These are phyloP conservation scores for Auxenochlorella pyrenoidosa DNA, from an alignment of 139 green algal species.

Conservation along the genomic window DNA sequence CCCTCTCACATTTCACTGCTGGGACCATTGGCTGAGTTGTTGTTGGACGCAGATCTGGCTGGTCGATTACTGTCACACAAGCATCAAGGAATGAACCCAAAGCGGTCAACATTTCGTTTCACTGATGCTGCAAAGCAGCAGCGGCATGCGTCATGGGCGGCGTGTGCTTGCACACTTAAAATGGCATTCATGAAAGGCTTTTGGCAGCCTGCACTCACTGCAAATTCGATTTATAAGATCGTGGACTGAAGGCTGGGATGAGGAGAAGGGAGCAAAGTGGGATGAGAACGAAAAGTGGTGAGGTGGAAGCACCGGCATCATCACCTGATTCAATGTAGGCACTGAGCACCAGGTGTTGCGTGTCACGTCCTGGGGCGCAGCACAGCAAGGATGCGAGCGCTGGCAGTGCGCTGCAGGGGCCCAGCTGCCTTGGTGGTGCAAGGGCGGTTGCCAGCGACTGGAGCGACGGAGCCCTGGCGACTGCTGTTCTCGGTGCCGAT, in stretches of 20 bases:
- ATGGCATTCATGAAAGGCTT: background rate
- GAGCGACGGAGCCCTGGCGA: background rate
- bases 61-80: too few relatives aligned
- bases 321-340: too few relatives aligned
- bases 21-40: too few relatives aligned
- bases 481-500: background rate
- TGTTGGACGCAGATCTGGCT: too few relatives aligned
- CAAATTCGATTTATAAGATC: background rate
- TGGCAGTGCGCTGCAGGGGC: background rate
- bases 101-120: too few relatives aligned
- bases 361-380: background rate
- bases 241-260: background rate
- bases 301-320: too few relatives aligned
- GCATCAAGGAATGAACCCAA: too few relatives aligned
- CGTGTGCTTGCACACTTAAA: background rate
- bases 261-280: background rate
- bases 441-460: background rate
- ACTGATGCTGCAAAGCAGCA: too few relatives aligned
- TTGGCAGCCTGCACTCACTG: background rate
- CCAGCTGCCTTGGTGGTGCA: background rate
- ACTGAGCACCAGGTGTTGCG: too few relatives aligned
- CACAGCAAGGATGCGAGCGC: conserved; percentile 2
- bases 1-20: too few relatives aligned
- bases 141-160: too few relatives aligned
- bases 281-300: background rate